phyloP scores from a whole-genome alignment of 139 green algal genomes.

The Ettlia oleoabundans region DNA sequence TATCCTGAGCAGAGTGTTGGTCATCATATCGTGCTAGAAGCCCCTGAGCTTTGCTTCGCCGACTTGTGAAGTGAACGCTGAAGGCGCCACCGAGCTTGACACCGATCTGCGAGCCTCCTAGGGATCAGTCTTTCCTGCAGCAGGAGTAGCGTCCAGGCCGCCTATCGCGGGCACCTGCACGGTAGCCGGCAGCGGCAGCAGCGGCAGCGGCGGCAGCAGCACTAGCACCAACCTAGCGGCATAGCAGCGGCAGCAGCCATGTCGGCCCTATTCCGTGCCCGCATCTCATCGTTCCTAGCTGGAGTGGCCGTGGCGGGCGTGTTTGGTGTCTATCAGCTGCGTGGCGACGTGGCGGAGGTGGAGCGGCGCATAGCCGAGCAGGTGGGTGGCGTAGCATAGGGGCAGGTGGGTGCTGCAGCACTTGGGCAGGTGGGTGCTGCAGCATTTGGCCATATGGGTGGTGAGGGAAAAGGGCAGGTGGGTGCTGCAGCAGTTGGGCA shows the following conservation, averaged over 20 bases:
- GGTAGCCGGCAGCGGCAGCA: background rate
- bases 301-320: constrained; percentile 40
- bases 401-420: background rate
- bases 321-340: constrained; percentile 45
- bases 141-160: too few relatives aligned
- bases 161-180: too few relatives aligned
- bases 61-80: too few relatives aligned
- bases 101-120: too few relatives aligned
- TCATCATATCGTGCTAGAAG: too few relatives aligned
- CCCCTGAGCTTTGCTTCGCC: too few relatives aligned
- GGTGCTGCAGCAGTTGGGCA: too few relatives aligned
- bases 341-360: constrained; percentile 39
- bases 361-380: constrained; percentile 33
- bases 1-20: too few relatives aligned
- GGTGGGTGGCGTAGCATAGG: background rate
- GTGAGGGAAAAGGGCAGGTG: background rate
- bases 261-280: constrained; percentile 43
- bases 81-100: too few relatives aligned
- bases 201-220: background rate
- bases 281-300: constrained; percentile 44
- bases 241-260: constrained; percentile 9
- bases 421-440: too few relatives aligned
- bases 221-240: background rate
- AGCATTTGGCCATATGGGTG: background rate
- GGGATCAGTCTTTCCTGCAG: too few relatives aligned